Evolutionary conservation across 169 alveolate genomes (phyloP).

Genomic region (Plasmodium knowlesi): DNA sequence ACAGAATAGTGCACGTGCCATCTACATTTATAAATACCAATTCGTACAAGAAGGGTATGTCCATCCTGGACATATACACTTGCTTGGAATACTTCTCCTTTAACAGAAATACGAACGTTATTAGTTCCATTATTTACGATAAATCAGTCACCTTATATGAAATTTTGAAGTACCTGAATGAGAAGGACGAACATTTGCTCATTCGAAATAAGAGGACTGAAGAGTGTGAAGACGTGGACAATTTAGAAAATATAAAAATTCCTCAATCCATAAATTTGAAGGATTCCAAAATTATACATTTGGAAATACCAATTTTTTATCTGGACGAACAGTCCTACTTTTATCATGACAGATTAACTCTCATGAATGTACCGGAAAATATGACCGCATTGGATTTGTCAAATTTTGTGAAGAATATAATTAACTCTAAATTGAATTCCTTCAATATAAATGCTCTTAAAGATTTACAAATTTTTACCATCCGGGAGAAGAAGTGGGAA

Average conservation of each 20-base stretch:
- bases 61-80: neutral
- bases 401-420: constrained; percentile 9
- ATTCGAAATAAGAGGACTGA: constrained; percentile 53
- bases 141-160: constrained; percentile 24
- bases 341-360: constrained; percentile 28
- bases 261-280: constrained; percentile 26
- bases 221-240: constrained; percentile 43
- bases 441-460: constrained; percentile 2
- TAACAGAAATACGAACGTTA: constrained; percentile 22
- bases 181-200: constrained; percentile 23
- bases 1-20: constrained; percentile 50
- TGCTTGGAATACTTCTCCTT: constrained; percentile 43
- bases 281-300: constrained; percentile 18
- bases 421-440: constrained; percentile 12
- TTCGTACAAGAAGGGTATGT: constrained; percentile 46
- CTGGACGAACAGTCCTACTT: constrained; percentile 35
- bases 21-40: constrained; percentile 21
- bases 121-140: constrained; percentile 27
- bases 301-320: constrained; percentile 66
- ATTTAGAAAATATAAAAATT: constrained; percentile 22
- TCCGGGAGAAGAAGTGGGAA: constrained; percentile 39
- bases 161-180: constrained; percentile 20
- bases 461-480: constrained; percentile 32
- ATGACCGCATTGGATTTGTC: constrained; percentile 18
- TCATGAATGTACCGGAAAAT: constrained; percentile 56